A percentile compares a stretch with the other conserved stretches of the same genome.
Evolutionary conservation across 2,329 filamentous ascomycete genomes (phyloP).

Genomic region (Metarhizium rileyi): DNA sequence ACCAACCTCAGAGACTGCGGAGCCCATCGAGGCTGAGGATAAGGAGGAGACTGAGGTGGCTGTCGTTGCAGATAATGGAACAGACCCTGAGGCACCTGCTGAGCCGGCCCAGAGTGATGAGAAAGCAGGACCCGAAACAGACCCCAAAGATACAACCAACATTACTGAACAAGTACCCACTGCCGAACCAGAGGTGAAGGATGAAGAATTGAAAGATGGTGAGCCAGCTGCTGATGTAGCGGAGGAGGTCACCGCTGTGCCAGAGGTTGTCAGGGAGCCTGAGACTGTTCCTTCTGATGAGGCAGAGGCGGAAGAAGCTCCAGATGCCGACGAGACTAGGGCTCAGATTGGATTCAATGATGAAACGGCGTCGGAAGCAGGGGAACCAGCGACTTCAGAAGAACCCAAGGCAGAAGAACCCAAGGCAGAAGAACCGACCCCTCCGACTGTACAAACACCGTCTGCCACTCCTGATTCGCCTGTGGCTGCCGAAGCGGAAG

Average conservation of each 20-base stretch:
- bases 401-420: not conserved
- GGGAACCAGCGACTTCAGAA: not conserved
- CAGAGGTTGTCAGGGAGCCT: not conserved
- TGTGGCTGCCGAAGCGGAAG: not conserved
- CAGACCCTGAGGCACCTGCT: not conserved
- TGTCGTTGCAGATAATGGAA: not conserved
- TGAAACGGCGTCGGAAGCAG: slow-evolving; percentile 1
- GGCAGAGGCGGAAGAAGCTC: not conserved
- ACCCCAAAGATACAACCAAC: not conserved
- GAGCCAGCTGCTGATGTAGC: not conserved
- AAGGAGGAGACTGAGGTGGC: not conserved
- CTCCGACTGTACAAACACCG: too few species aligned
- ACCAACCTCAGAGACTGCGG: not conserved
- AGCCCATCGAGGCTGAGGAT: not conserved
- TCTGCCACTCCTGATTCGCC: not conserved
- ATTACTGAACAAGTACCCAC: not conserved
- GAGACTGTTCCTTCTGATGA: not conserved
- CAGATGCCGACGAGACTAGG: slow-evolving; percentile 1
- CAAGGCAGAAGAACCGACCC: not conserved
- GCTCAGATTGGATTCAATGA: slow-evolving; percentile 2
- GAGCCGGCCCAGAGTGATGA: not conserved
- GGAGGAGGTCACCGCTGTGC: not conserved
- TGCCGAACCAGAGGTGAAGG: slow-evolving; percentile 10
- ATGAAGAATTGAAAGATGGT: not conserved
- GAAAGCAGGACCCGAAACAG: not conserved